A percentile compares a stretch with the other conserved stretches of the same genome.
Conservation (phyloP, 192 early-diverging fungal species). For the Mycoemilia scoparia region DNA sequence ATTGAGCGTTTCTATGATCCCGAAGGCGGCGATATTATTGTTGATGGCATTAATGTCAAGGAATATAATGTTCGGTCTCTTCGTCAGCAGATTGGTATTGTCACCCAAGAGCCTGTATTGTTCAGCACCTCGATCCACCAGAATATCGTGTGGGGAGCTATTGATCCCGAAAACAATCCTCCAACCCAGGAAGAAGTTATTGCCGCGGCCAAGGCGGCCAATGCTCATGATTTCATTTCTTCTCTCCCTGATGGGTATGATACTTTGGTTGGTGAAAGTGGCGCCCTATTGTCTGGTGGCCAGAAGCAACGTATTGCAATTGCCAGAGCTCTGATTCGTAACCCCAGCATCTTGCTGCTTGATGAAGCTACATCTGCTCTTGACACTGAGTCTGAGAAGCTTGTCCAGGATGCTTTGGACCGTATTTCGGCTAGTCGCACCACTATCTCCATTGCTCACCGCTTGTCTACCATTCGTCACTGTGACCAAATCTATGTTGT, state of each 20-base stretch:
- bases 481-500: constrained; percentile 78
- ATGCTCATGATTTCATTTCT: constrained; percentile 56
- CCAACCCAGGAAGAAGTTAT: constrained; percentile 59
- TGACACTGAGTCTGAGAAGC: constrained; percentile 58
- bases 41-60: constrained; percentile 62
- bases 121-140: constrained; percentile 60
- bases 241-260: constrained; percentile 58
- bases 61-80: constrained; percentile 60
- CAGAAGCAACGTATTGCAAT: constrained; percentile 96
- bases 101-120: constrained; percentile 78
- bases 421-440: constrained; percentile 52
- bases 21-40: constrained; percentile 31
- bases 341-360: constrained; percentile 63
- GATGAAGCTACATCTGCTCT: constrained; percentile 84
- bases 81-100: constrained; percentile 75
- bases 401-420: constrained; percentile 73
- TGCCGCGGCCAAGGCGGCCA: constrained; percentile 44
- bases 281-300: constrained; percentile 66
- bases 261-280: constrained; percentile 71
- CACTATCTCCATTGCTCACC: constrained; percentile 81
- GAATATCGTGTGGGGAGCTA: constrained; percentile 59
- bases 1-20: constrained; percentile 75
- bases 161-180: constrained; percentile 25
- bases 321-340: constrained; percentile 75
- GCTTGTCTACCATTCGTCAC: constrained; percentile 79